These are phyloP conservation scores for Trifolium fragiferum DNA, from an alignment of 306 rosid species.

Conservation along the genomic window DNA sequence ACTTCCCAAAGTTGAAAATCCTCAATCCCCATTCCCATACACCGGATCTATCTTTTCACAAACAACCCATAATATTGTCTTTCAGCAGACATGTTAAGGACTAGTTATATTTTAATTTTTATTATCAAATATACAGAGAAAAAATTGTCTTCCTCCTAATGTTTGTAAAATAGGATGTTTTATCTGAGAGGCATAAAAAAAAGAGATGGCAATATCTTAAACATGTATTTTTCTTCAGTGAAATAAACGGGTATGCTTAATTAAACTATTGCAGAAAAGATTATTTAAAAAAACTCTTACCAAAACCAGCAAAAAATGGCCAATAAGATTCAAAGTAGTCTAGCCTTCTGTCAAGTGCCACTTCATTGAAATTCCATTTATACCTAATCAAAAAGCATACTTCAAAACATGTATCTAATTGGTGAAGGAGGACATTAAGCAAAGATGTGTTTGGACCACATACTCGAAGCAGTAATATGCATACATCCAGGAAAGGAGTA, in stretches of 20 bases:
- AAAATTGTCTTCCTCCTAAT: conserved; percentile 16
- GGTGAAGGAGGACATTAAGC: conserved; percentile 33
- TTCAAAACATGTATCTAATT: conserved; percentile 32
- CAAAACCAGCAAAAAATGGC: conserved; percentile 96
- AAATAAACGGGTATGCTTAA: conserved; percentile 20
- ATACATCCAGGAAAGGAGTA: conserved; percentile 95
- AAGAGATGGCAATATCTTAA: conserved; percentile 26
- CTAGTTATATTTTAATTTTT: conserved; percentile 11
- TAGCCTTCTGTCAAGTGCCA: conserved; percentile 77
- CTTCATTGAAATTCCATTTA: conserved; percentile 89
- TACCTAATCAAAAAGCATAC: conserved; percentile 58
- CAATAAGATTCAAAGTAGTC: conserved; percentile 85
- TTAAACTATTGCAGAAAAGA: conserved; percentile 28
- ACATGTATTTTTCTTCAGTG: conserved; percentile 26
- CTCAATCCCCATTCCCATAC: conserved; percentile 6
- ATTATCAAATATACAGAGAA: conserved; percentile 27
- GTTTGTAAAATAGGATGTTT: conserved; percentile 3
- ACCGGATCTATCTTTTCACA: conserved; percentile 23
- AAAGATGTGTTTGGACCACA: conserved; percentile 46
- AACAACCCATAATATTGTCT: conserved; percentile 22
- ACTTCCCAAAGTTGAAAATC: conserved; percentile 18
- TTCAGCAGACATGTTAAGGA: neutral
- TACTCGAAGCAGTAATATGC: conserved; percentile 99
- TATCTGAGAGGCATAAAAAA: conserved; percentile 22
- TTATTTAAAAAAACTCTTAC: conserved; percentile 46